phyloP scores from a whole-genome alignment of 331 rosid species.

The Stylosanthes scabra region DNA sequence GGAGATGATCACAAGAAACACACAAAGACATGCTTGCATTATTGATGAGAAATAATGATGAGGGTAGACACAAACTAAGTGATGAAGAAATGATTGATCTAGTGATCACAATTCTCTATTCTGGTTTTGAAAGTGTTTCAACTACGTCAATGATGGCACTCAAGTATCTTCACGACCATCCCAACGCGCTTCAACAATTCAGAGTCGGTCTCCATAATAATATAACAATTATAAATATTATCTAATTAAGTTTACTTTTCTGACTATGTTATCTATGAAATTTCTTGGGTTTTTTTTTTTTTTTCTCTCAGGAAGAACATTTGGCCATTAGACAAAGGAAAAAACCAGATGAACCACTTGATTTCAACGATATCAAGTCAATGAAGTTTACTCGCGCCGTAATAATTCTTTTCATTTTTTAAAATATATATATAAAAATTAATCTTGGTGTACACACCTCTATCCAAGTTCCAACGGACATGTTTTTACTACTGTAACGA shows the following conservation, averaged over 20 bases:
- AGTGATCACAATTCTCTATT: conserved; percentile 65
- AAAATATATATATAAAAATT: too few relatives aligned
- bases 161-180: conserved; percentile 80
- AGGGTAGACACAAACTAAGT: conserved; percentile 40
- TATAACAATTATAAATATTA: too few relatives aligned
- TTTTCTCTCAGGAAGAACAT: conserved; percentile 78
- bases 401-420: conserved; percentile 27
- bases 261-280: too few relatives aligned
- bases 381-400: conserved; percentile 98
- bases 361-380: conserved; percentile 72
- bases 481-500: too few relatives aligned
- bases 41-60: too few relatives aligned
- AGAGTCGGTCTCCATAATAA: conserved; percentile 53
- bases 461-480: too few relatives aligned
- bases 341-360: conserved; percentile 56
- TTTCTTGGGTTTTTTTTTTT: background rate
- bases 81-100: conserved; percentile 79
- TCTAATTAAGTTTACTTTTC: too few relatives aligned
- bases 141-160: conserved; percentile 85
- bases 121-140: conserved; percentile 88
- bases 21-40: too few relatives aligned
- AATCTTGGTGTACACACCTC: too few relatives aligned
- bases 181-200: conserved; percentile 63
- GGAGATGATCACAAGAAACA: conserved; percentile 44
- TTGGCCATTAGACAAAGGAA: conserved; percentile 59